Evolutionary conservation across 1,284 basidiomycete species (phyloP).

Genomic region (Pseudozyma thailandica): DNA sequence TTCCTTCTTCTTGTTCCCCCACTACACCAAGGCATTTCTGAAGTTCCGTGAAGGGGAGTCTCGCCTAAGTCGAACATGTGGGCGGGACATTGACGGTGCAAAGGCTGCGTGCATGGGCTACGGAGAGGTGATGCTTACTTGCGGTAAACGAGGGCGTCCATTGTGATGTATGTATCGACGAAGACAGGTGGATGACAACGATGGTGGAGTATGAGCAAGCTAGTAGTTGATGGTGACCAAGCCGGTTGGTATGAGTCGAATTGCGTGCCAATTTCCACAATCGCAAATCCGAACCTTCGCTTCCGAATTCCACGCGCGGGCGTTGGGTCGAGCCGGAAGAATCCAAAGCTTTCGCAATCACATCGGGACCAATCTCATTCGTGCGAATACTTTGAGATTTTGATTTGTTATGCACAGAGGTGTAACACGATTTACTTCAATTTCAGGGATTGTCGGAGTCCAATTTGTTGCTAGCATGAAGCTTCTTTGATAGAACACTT

Average conservation of each 20-base stretch:
- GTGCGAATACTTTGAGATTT: constrained; percentile 7
- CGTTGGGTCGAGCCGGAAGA: constrained; percentile 26
- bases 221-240: constrained; percentile 21
- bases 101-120: no score
- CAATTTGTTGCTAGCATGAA: not conserved
- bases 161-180: constrained; percentile 28
- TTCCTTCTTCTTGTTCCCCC: no score
- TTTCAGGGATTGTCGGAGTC: no score
- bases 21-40: no score
- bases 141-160: constrained; percentile 60
- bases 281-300: constrained; percentile 27
- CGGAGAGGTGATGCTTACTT: constrained; percentile 54
- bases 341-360: constrained; percentile 2
- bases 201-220: constrained; percentile 10
- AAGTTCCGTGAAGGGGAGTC: no score
- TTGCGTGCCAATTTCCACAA: no score
- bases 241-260: not conserved
- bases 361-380: constrained; percentile 8
- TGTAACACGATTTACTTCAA: not conserved
- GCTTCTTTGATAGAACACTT: no score
- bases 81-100: no score
- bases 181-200: constrained; percentile 18
- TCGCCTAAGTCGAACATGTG: no score
- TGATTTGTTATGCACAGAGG: not conserved
- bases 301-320: constrained; percentile 19